Percentiles rank a stretch among this genome's conserved stretches.
Evolutionary conservation across 768 basidiomycete genomes (phyloP).

Genomic region (Tylopilus sp.): DNA sequence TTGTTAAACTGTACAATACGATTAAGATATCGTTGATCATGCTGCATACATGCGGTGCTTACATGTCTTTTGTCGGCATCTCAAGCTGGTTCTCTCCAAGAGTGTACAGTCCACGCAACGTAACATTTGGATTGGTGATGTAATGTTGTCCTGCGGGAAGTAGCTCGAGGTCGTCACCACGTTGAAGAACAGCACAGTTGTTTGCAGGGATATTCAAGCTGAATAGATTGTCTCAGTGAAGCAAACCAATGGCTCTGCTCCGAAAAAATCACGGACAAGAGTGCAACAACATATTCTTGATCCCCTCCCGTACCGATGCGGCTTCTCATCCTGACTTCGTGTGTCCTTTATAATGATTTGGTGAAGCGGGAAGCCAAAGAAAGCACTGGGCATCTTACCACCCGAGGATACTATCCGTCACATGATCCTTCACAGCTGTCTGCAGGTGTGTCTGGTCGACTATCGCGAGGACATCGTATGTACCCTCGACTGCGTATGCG

Average conservation of each 20-base stretch:
- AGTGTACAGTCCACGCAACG: slow-evolving; percentile 74
- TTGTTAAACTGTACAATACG: slow-evolving; percentile 56
- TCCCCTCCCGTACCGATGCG: slow-evolving; percentile 39
- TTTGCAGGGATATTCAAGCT: slow-evolving; percentile 83
- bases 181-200: slow-evolving; percentile 83
- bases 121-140: slow-evolving; percentile 81
- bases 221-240: background rate
- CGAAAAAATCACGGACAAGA: slow-evolving; percentile 50
- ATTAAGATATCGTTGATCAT: background rate
- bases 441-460: slow-evolving; percentile 83
- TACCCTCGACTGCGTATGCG: slow-evolving; percentile 71
- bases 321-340: slow-evolving; percentile 79
- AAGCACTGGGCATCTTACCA: slow-evolving; percentile 33
- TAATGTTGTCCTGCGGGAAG: slow-evolving; percentile 81
- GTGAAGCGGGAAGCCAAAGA: background rate
- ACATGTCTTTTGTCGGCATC: slow-evolving; percentile 89
- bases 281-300: slow-evolving; percentile 73
- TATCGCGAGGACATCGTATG: slow-evolving; percentile 74
- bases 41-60: slow-evolving; percentile 24
- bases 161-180: slow-evolving; percentile 74
- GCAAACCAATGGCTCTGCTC: background rate
- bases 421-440: slow-evolving; percentile 52
- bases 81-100: slow-evolving; percentile 82
- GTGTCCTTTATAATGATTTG: slow-evolving; percentile 37
- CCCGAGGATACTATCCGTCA: slow-evolving; percentile 63